A percentile compares a stretch with the other conserved stretches of the same genome.
These are phyloP conservation scores for Hortiboletus campestris DNA, from an alignment of 768 basidiomycete species.

Conservation along the genomic window DNA sequence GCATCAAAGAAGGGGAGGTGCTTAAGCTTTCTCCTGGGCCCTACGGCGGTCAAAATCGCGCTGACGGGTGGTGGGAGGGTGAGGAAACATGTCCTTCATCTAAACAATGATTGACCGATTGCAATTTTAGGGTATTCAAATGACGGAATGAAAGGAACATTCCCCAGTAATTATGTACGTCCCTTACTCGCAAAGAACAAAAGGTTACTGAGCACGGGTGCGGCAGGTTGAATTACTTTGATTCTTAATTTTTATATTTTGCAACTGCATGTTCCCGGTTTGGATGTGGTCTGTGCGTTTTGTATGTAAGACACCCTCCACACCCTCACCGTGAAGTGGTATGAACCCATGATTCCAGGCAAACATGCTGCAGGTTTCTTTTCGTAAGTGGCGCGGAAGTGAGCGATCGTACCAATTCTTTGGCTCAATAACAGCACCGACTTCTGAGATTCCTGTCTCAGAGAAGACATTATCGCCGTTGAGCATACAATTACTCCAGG, in stretches of 20 bases:
- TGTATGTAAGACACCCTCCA: constrained; percentile 26
- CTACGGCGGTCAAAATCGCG: constrained; percentile 62
- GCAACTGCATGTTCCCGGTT: constrained; percentile 1
- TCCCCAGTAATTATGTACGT: constrained; percentile 87
- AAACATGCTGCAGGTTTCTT: constrained; percentile 22
- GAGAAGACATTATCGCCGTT: constrained; percentile 15
- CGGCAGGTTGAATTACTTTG: constrained; percentile 50
- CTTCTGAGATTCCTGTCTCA: constrained; percentile 7
- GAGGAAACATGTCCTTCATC: constrained; percentile 23
- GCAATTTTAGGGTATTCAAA: constrained; percentile 53
- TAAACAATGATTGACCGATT: constrained; percentile 25
- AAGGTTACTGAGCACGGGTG: constrained; percentile 22
- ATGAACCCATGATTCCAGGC: constrained; percentile 13
- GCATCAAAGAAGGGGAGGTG: constrained; percentile 56
- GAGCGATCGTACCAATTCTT: constrained; percentile 18
- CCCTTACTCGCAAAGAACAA: constrained; percentile 6
- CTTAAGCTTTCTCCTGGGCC: constrained; percentile 64
- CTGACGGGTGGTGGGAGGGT: constrained; percentile 90
- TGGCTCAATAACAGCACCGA: constrained; percentile 16
- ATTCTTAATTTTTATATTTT: constrained; percentile 15
- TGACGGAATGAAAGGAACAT: constrained; percentile 69
- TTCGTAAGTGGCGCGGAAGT: constrained; percentile 35
- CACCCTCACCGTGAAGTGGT: constrained; percentile 15
- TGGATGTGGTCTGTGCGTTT: constrained; percentile 11
- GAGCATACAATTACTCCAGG: constrained; percentile 13